Percentiles rank a stretch among this genome's conserved stretches.
Conservation (phyloP, 192 early-diverging fungal genomes). For the Paraglomus brasilianum region DNA sequence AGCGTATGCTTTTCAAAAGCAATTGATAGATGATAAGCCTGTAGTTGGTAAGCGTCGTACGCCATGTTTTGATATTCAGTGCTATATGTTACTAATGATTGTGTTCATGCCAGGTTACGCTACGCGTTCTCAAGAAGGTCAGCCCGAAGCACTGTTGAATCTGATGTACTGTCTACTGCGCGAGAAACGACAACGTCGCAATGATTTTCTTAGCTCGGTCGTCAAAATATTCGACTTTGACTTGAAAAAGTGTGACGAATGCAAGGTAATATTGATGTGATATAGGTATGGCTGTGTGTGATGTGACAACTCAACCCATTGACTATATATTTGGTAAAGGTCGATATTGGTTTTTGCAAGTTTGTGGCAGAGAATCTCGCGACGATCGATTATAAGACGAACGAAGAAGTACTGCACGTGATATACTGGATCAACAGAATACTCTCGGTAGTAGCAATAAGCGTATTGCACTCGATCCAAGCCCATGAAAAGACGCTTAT, state of each 20-base stretch:
- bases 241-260: slow-evolving; percentile 23
- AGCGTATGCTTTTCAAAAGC: slow-evolving; percentile 72
- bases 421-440: slow-evolving; percentile 72
- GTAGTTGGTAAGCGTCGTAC: slow-evolving; percentile 43
- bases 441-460: slow-evolving; percentile 69
- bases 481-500: slow-evolving; percentile 30
- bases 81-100: slow-evolving; percentile 12
- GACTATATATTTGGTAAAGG: slow-evolving; percentile 10
- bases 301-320: slow-evolving; percentile 9
- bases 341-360: slow-evolving; percentile 58
- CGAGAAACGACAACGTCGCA: slow-evolving; percentile 64
- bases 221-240: slow-evolving; percentile 73
- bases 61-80: neutral
- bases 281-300: neutral
- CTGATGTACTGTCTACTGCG: slow-evolving; percentile 69
- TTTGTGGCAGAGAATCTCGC: slow-evolving; percentile 88
- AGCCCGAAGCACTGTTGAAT: slow-evolving; percentile 57
- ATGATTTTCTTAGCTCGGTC: slow-evolving; percentile 67
- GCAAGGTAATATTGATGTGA: neutral
- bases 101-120: slow-evolving; percentile 35
- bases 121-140: slow-evolving; percentile 34
- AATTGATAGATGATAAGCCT: slow-evolving; percentile 34
- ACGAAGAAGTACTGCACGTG: slow-evolving; percentile 79
- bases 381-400: slow-evolving; percentile 71
- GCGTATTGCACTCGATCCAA: slow-evolving; percentile 50